Conservation (phyloP, 179 eudicot species). For the Spinacia oleracea region DNA sequence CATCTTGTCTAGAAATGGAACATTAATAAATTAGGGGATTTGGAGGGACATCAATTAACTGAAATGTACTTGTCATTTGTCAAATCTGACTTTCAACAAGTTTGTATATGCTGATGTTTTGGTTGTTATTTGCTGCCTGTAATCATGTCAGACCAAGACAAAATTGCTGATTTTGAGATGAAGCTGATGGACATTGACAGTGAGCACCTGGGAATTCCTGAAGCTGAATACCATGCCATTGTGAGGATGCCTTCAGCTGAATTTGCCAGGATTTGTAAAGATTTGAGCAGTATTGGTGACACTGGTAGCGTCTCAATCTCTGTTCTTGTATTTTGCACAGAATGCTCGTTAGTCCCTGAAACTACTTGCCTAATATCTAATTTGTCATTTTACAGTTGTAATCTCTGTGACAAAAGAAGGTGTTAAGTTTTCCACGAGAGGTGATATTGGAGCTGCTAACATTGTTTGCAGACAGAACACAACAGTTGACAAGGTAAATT, state of each 20-base stretch:
- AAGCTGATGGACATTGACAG: conserved; percentile 85
- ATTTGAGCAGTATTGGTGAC: conserved; percentile 78
- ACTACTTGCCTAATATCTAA: background rate
- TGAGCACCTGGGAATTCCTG: conserved; percentile 80
- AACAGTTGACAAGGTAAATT: conserved; percentile 68
- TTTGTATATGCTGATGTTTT: background rate
- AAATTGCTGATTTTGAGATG: conserved; percentile 85
- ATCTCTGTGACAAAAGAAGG: conserved; percentile 82
- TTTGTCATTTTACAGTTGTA: conserved; percentile 47
- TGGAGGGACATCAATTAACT: no score
- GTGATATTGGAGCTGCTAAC: conserved; percentile 75
- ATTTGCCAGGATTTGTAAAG: conserved; percentile 72
- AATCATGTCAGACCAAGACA: conserved; percentile 56
- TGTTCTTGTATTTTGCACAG: background rate
- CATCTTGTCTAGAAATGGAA: background rate
- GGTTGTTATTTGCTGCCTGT: background rate
- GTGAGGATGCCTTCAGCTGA: conserved; percentile 82
- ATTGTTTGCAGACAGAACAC: conserved; percentile 70
- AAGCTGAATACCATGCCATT: conserved; percentile 76
- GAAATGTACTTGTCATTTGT: background rate
- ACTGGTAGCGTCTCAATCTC: conserved; percentile 44
- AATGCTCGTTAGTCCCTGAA: background rate
- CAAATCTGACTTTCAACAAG: background rate
- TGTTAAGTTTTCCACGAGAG: conserved; percentile 68
- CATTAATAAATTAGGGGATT: background rate